Evolutionary conservation across 495 filamentous ascomycete genomes (phyloP).

Genomic region (Penicillium argentinense): DNA sequence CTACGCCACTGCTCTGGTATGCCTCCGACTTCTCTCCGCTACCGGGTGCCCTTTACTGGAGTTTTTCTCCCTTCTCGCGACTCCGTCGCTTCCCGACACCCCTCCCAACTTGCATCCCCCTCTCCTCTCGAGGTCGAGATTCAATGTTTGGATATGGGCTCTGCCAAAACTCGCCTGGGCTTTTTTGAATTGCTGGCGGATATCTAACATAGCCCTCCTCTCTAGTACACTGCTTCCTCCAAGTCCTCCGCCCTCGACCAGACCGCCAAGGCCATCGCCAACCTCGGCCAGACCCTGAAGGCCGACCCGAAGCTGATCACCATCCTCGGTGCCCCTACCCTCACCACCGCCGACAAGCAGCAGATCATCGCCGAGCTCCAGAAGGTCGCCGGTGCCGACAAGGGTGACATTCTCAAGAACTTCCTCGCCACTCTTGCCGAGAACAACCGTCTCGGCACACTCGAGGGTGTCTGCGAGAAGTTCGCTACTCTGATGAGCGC

Average conservation of each 20-base stretch:
- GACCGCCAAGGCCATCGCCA: slow-evolving; percentile 70
- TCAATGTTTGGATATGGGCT: slow-evolving; percentile 9
- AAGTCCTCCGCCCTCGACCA: slow-evolving; percentile 83
- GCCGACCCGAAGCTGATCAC: slow-evolving; percentile 74
- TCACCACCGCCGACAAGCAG: slow-evolving; percentile 74
- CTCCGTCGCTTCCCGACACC: slow-evolving; percentile 18
- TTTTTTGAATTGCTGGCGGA: too few relatives aligned
- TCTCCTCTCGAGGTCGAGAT: slow-evolving; percentile 7
- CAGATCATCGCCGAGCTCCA: slow-evolving; percentile 79
- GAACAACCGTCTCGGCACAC: slow-evolving; percentile 88
- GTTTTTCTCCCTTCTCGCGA: slow-evolving; percentile 30
- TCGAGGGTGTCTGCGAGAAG: slow-evolving; percentile 82
- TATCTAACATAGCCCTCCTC: background rate
- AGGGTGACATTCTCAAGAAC: slow-evolving; percentile 86
- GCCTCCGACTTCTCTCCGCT: slow-evolving; percentile 8
- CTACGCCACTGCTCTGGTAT: slow-evolving; percentile 96
- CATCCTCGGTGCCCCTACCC: slow-evolving; percentile 79
- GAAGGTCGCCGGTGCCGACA: slow-evolving; percentile 70
- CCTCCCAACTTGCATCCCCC: slow-evolving; percentile 12
- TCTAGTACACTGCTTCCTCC: slow-evolving; percentile 89
- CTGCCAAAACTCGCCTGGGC: too few relatives aligned
- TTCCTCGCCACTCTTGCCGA: slow-evolving; percentile 85
- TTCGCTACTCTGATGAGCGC: slow-evolving; percentile 86
- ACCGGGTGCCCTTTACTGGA: slow-evolving; percentile 4
- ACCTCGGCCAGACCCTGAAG: slow-evolving; percentile 68